Base-by-base conservation (phyloP, 805 yeast species). In the Candida namnaoensis region DNA sequence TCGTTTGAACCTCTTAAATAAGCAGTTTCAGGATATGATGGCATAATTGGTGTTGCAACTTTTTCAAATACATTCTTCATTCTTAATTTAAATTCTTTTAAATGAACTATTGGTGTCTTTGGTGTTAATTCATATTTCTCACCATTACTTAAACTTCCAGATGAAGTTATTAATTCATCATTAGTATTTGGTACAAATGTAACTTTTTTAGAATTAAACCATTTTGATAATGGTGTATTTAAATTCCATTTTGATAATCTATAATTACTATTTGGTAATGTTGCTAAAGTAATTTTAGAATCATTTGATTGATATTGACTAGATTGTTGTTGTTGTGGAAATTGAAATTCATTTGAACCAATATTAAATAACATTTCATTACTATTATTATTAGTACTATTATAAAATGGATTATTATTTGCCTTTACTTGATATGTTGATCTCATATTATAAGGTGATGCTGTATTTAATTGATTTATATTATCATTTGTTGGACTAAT, bases 201-300 rank as follows among this genome's bases (percentile, higher is more conserved):
- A 8, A 43, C 48, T 8, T 8, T 26, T 8, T 26, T 26, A 26
- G 8, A 7, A 26, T 26, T 26, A 39, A 56, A 56, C 59, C 59
- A 56, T 34, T 40, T 52, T 30, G 56, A 52, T 34, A 56, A 35
- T 13, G 60, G 60, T 4, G 58, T 49, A 38, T 46, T 51, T 35
- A 53, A 27, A 35, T 41, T 46, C 58, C 56, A 53, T 9, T 43
- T 53, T 11, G 40, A 26, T 25, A 35, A 37, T 5, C 38, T n/a
- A n/a, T n/a, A 40, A 2, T 44, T 38, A 2, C 42, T 43, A 4
- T 39, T 37, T 3, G 32, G 47, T 3, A 52, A 49, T 7, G 46
- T 51, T 34, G 51, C 48, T 32, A 52, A 34, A 14, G 56, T 50
- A 7, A 42, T 34, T 36, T 49, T 49, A 4, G 56, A 52, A 33